Base-by-base conservation (phyloP, 768 basidiomycete genomes). In the Boletus rufocinnamomeus region DNA sequence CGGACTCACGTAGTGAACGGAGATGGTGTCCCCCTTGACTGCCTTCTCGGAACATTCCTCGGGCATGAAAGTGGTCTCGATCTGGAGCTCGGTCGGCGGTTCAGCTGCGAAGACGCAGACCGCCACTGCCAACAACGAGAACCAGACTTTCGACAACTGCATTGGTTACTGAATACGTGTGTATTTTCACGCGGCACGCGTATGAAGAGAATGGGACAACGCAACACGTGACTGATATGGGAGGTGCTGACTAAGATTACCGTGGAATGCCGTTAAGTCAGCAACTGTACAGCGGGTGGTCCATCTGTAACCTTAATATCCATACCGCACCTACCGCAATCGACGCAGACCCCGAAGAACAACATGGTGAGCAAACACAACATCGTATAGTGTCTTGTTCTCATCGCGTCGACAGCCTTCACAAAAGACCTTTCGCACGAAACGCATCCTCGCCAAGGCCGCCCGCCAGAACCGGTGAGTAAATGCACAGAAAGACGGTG, bases 371-470 rank as follows among this genome's bases (percentile, higher is more conserved):
- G 82, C 58, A 13, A 44, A 56, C 34, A 32, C 27, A 28, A 54
- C 51, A 38, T 41, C 17, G 43, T 17, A 16, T 16, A 0, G 9
- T 2, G 19, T 46, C 17, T 4, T 40, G 35, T 50, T 14, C 55
- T 70, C 0, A 60, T 57, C 38, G 4, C 48, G 44, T 21, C 62
- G 19, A 28, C 76, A 98, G 96, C 96, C 96, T 78, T 98, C 96
- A 74, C 93, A 98, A 88, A 99, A 99, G 81, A 85, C 93, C 58
- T 98, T 98, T 86, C 85, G 91, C 74, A 95, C 91, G 75, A 99
- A 99, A 83, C 88, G 88, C 75, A 95, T 87, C 74, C 91, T 99
- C 69, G 94, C 96, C 74, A 99, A 98, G 85, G 93, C 93, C 61
- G 76, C 82, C 60, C 88, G 93, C 71, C 95, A 97, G 84, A 99